These are phyloP conservation scores for Marvania coccoides DNA, from an alignment of 139 green algal genomes.

Conservation along the genomic window DNA sequence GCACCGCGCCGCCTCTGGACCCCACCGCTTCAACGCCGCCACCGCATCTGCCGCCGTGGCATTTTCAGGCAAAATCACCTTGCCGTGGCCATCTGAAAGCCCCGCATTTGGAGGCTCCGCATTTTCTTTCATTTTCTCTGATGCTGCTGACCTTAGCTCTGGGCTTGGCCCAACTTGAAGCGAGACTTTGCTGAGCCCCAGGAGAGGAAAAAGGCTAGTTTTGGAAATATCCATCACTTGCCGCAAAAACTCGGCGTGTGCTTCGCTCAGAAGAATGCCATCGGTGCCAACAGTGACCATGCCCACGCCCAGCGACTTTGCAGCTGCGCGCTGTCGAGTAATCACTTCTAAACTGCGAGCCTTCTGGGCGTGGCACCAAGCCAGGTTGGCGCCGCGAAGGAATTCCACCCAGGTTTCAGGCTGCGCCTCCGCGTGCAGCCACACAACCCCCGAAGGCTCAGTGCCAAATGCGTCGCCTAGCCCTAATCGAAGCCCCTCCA, in stretches of 20 bases:
- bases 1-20: not conserved
- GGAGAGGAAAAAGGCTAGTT: no score
- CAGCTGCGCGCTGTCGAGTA: not conserved
- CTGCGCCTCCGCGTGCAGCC: slow-evolving; percentile 22
- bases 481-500: slow-evolving; percentile 20
- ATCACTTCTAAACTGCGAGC: not conserved
- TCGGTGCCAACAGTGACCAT: not conserved
- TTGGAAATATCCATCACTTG: no score
- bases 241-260: no score
- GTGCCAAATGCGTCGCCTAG: slow-evolving; percentile 22
- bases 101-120: no score
- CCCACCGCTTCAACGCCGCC: not conserved
- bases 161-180: no score
- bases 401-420: slow-evolving; percentile 13
- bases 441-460: slow-evolving; percentile 27
- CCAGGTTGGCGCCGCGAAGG: not conserved
- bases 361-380: not conserved
- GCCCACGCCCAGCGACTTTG: not conserved
- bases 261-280: no score
- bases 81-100: not conserved
- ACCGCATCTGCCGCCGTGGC: not conserved
- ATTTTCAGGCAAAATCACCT: not conserved
- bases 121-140: no score
- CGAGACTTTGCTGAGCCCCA: no score
- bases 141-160: no score